phyloP scores from a whole-genome alignment of 331 rosid genomes.

The Quercus lobata region DNA sequence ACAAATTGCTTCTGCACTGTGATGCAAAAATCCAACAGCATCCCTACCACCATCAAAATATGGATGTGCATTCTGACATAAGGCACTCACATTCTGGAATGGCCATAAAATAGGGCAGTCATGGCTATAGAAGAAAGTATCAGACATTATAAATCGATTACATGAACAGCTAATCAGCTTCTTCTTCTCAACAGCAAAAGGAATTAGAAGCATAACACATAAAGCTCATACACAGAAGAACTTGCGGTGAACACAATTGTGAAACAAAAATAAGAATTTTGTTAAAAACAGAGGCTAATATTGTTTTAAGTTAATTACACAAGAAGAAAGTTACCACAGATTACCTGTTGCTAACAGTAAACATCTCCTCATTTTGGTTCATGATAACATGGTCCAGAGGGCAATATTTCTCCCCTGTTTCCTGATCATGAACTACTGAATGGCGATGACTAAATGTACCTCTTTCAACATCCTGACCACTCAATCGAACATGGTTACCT shows the following conservation, averaged over 20 bases:
- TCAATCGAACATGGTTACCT: constrained; percentile 94
- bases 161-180: no score
- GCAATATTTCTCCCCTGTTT: constrained; percentile 77
- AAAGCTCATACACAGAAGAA: not conserved
- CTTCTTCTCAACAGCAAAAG: not conserved
- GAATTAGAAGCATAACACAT: not conserved
- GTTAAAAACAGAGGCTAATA: not conserved
- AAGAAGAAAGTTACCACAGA: not conserved
- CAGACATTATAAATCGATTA: no score
- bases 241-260: not conserved
- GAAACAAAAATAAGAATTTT: not conserved
- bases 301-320: not conserved
- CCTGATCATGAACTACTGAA: constrained; percentile 88
- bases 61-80: no score
- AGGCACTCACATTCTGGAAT: no score
- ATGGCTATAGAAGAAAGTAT: no score
- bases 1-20: no score
- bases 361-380: constrained; percentile 92
- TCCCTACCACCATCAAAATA: no score
- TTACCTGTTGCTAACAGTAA: constrained; percentile 98
- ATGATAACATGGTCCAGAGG: constrained; percentile 81
- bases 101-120: no score
- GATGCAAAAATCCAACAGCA: no score
- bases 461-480: constrained; percentile 99
- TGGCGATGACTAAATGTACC: constrained; percentile 99